Base-by-base conservation (phyloP, 139 green algal species). In the Chlamydomonas applanata region DNA sequence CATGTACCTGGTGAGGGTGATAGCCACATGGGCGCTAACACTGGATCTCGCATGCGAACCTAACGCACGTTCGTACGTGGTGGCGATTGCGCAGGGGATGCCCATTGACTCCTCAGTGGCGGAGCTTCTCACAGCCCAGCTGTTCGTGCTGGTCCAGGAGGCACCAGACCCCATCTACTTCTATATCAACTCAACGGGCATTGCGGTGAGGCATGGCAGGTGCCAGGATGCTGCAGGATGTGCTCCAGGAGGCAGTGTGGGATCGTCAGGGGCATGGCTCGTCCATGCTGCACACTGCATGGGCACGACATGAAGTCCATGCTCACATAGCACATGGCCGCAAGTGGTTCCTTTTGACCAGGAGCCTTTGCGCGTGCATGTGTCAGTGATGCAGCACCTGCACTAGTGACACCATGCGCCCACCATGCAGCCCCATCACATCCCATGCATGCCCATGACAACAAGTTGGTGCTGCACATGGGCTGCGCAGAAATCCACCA, bases 101-200 rank as follows among this genome's bases (percentile, higher is more conserved):
- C 85, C 85, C 29, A 88, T 88, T 62, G 85, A 88, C 75, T 82
- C 74, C 0, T 87, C 83, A 13, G 82, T 88, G 22, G 81, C 85
- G 19, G 83, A 89, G 78, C 72, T 90, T 54, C 69, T 88, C 22
- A 87, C 81, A 32, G 85, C 82, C 13, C 82, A 90, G 85, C 77
- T 90, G 34, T 85, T 90, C 56, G 74, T 87, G 65, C 63, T 90
- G 52, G 72, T 81, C n/a, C 85, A 89, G 74, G 84, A 89, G 36
- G 85, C 85, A 0, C 85, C 85, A 36, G 91, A 93, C 57, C 96
- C 96, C 20, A 95, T 99, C 59, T 97, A 94, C 82, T 93, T 99
- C 84, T 99, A 99, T 88, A 98, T 99, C 88, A 99, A 99, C 88
- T 98, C 91, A 34, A 97, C 95, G 2, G 96, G 96, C 53, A 94